These are phyloP conservation scores for Peterozyma xylosa DNA, from an alignment of 805 yeast species.

Conservation along the genomic window DNA sequence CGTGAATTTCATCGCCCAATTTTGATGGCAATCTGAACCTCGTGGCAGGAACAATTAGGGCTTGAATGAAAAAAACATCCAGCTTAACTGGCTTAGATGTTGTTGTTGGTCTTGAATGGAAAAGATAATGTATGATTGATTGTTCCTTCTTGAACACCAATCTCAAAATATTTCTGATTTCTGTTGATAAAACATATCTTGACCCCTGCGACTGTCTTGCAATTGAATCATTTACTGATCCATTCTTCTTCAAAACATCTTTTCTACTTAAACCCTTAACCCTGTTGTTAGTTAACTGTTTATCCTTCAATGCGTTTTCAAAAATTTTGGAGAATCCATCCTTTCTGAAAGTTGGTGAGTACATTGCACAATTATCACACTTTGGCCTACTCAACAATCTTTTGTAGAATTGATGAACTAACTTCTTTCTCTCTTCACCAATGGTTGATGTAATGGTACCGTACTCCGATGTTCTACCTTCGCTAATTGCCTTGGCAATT, in stretches of 20 bases:
- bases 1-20: conserved; percentile 93
- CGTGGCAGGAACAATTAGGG: conserved; percentile 91
- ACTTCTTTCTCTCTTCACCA: conserved; percentile 73
- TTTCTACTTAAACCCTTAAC: conserved; percentile 73
- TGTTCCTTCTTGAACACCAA: conserved; percentile 73
- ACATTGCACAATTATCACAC: conserved; percentile 96
- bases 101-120: conserved; percentile 70
- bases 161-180: conserved; percentile 71
- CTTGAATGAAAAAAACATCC: conserved; percentile 85
- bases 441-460: conserved; percentile 83
- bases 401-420: conserved; percentile 68
- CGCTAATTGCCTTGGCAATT: conserved; percentile 65
- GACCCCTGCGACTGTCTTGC: conserved; percentile 66
- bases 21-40: conserved; percentile 95
- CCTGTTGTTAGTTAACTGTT: conserved; percentile 74
- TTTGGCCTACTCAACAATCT: conserved; percentile 68
- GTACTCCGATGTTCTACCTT: conserved; percentile 58
- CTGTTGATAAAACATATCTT: conserved; percentile 82
- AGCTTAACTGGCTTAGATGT: conserved; percentile 41
- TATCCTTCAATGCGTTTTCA: conserved; percentile 77
- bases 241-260: conserved; percentile 48
- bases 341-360: conserved; percentile 87
- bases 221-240: conserved; percentile 22
- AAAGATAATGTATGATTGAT: conserved; percentile 57
- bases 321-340: conserved; percentile 93